Conservation (phyloP, 177 flowering plant species). For the Vitis hybrid region DNA sequence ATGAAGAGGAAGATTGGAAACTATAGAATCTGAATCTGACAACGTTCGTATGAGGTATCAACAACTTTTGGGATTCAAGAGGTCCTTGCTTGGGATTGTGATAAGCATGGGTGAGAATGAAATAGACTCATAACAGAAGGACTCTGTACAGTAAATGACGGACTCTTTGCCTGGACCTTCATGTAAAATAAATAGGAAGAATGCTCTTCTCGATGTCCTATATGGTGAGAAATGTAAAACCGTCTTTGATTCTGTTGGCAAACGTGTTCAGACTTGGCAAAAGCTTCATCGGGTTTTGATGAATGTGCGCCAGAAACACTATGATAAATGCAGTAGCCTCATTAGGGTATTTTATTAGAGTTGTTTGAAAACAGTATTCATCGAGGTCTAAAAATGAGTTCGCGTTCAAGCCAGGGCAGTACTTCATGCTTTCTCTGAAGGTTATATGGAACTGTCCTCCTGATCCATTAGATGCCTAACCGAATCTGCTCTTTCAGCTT, state of each 20-base stretch:
- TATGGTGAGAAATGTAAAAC: conserved; percentile 99
- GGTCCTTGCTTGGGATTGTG: conserved; percentile 90
- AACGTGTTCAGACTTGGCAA: conserved; percentile 98
- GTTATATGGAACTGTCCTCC: conserved; percentile 85
- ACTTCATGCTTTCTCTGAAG: conserved; percentile 24
- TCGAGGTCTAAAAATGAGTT: too few species aligned
- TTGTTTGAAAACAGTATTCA: too few species aligned
- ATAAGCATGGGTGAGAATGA: conserved; percentile 98
- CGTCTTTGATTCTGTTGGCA: conserved; percentile 99
- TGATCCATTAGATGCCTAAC: conserved; percentile 93
- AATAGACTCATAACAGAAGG: conserved; percentile 97
- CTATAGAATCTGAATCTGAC: conserved; percentile 97
- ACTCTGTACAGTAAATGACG: conserved; percentile 99
- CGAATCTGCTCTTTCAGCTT: conserved; percentile 92
- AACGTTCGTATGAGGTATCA: conserved; percentile 98
- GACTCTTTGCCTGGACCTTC: conserved; percentile 96
- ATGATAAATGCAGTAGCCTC: conserved; percentile 44
- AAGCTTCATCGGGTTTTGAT: conserved; percentile 92
- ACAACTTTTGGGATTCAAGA: conserved; percentile 95
- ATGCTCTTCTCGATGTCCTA: conserved; percentile 98
- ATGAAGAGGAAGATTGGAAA: conserved; percentile 91
- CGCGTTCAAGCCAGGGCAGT: too few species aligned
- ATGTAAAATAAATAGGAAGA: conserved; percentile 93
- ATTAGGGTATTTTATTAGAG: conserved; percentile 34
- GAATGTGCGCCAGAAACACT: conserved; percentile 83